These are phyloP conservation scores for Hypoxylon lienhwacheense DNA, from an alignment of 495 filamentous ascomycete genomes.

Conservation along the genomic window DNA sequence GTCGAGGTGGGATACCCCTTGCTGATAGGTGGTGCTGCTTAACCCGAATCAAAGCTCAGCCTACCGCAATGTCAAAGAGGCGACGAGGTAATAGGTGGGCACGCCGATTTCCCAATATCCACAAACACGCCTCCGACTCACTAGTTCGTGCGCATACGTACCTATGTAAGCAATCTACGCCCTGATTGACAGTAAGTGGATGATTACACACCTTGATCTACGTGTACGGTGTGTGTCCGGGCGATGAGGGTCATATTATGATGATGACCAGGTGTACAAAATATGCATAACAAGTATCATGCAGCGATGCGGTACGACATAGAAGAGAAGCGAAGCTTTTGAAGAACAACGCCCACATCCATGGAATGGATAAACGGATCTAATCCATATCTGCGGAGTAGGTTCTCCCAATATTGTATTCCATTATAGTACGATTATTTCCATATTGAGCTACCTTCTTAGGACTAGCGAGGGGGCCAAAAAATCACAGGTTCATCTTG, in stretches of 20 bases:
- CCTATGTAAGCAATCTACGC: slow-evolving; percentile 4
- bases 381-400: slow-evolving; percentile 14
- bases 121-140: slow-evolving; percentile 2
- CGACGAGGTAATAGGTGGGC: slow-evolving; percentile 1
- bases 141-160: slow-evolving; percentile 4
- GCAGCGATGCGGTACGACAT: slow-evolving; percentile 27
- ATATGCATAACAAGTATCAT: slow-evolving; percentile 21
- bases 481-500: slow-evolving; percentile 17
- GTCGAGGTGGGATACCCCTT: slow-evolving; percentile 4
- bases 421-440: too few species aligned
- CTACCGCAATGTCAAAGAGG: background rate
- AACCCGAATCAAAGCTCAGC: slow-evolving; percentile 5
- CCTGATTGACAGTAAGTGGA: slow-evolving; percentile 5
- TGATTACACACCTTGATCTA: slow-evolving; percentile 8
- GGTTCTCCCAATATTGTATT: slow-evolving; percentile 2
- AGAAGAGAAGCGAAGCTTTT: background rate
- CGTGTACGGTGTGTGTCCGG: slow-evolving; percentile 19
- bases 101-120: slow-evolving; percentile 5
- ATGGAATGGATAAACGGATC: background rate
- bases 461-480: slow-evolving; percentile 29
- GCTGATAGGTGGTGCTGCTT: slow-evolving; percentile 12
- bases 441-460: slow-evolving; percentile 3
- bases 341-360: background rate
- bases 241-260: slow-evolving; percentile 25
- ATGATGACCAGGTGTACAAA: slow-evolving; percentile 9